Evolutionary conservation across 495 filamentous ascomycete genomes (phyloP).

Genomic region (Neurospora intermedia): DNA sequence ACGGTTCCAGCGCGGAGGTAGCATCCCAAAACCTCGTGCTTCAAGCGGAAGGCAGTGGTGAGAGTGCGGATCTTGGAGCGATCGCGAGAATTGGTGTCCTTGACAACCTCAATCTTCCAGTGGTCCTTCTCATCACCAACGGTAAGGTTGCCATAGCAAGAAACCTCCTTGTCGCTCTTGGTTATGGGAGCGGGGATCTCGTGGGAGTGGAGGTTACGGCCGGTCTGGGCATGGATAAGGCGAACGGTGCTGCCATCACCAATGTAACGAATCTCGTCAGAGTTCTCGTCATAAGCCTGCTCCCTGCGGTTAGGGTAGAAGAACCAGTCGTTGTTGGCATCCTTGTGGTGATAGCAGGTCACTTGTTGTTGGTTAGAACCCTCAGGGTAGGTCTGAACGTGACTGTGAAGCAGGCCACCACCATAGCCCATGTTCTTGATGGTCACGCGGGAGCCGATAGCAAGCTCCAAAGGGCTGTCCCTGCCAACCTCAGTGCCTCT

Average conservation of each 20-base stretch:
- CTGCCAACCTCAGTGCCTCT: constrained; percentile 86
- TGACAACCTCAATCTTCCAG: constrained; percentile 87
- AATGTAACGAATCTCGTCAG: constrained; percentile 59
- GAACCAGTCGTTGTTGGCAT: constrained; percentile 99
- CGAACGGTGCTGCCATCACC: constrained; percentile 71
- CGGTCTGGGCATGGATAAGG: constrained; percentile 89
- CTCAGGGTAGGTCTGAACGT: constrained; percentile 91
- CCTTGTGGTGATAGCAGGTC: constrained; percentile 98
- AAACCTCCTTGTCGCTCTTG: constrained; percentile 86
- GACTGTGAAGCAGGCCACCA: constrained; percentile 92
- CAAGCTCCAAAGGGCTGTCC: constrained; percentile 87
- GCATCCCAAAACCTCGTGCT: constrained; percentile 73
- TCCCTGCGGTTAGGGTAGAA: constrained; percentile 85
- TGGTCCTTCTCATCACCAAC: constrained; percentile 97
- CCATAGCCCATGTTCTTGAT: constrained; percentile 99
- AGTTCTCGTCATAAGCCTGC: constrained; percentile 48
- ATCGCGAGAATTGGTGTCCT: constrained; percentile 78
- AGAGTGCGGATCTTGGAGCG: constrained; percentile 79
- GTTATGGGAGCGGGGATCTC: constrained; percentile 76
- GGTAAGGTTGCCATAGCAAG: constrained; percentile 92
- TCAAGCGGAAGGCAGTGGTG: constrained; percentile 86
- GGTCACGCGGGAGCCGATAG: constrained; percentile 78
- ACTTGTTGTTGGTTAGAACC: constrained; percentile 92
- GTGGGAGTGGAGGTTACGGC: constrained; percentile 93
- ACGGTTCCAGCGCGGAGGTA: constrained; percentile 93